Conservation (phyloP, 257 asterid genomes). For the Scutellaria barbata region DNA sequence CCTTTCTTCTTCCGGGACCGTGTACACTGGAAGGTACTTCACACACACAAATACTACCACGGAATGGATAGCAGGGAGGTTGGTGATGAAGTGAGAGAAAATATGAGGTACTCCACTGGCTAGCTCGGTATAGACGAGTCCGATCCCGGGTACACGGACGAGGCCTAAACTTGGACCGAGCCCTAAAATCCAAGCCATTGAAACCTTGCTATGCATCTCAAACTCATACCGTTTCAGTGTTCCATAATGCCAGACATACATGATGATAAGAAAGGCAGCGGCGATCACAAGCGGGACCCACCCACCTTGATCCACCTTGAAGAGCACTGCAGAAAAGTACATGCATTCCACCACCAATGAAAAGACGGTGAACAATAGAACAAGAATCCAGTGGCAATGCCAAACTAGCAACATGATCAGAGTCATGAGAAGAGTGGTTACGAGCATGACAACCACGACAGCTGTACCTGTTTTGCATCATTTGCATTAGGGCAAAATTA, state of each 20-base stretch:
- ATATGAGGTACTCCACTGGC: slow-evolving; percentile 96
- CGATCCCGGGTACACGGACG: slow-evolving; percentile 96
- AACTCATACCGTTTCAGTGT: slow-evolving; percentile 83
- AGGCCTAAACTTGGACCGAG: slow-evolving; percentile 96
- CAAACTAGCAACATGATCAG: slow-evolving; percentile 88
- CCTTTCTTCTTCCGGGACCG: slow-evolving; percentile 89
- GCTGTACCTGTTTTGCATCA: slow-evolving; percentile 75
- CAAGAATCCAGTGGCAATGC: slow-evolving; percentile 95
- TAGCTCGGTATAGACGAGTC: slow-evolving; percentile 96
- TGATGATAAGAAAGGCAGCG: slow-evolving; percentile 77
- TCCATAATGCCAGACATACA: slow-evolving; percentile 96
- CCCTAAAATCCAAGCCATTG: slow-evolving; percentile 95
- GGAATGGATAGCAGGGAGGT: slow-evolving; percentile 86
- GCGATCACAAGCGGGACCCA: slow-evolving; percentile 98
- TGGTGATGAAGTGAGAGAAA: slow-evolving; percentile 95
- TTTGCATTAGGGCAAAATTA: no score
- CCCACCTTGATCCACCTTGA: slow-evolving; percentile 92
- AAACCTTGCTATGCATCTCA: slow-evolving; percentile 96
- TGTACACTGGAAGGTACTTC: slow-evolving; percentile 93
- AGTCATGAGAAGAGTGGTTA: slow-evolving; percentile 88
- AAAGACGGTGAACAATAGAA: slow-evolving; percentile 68
- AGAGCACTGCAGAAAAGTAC: slow-evolving; percentile 84
- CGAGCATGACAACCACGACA: slow-evolving; percentile 93
- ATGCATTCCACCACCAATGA: slow-evolving; percentile 80
- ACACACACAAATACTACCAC: slow-evolving; percentile 89